Percentiles rank a stretch among this genome's conserved stretches.
These are phyloP conservation scores for Knoxia roxburghii DNA, from an alignment of 257 asterid genomes.

Conservation along the genomic window DNA sequence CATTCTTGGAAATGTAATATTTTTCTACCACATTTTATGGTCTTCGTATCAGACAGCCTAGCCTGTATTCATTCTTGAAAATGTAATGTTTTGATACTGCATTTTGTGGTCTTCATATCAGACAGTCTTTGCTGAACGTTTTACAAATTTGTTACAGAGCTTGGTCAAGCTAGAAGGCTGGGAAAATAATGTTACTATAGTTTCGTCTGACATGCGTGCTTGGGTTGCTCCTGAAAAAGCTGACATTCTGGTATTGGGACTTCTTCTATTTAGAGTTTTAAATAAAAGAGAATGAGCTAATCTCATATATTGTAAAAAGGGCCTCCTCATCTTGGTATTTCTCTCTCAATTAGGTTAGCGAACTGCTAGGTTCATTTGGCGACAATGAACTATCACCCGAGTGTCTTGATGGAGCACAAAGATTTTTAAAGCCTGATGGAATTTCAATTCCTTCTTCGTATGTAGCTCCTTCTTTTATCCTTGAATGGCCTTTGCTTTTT, in stretches of 20 bases:
- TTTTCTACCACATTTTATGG: not conserved
- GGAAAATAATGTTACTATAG: slow-evolving; percentile 72
- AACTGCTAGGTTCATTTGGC: slow-evolving; percentile 95
- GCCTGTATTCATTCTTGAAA: too few species aligned
- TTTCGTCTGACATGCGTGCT: slow-evolving; percentile 90
- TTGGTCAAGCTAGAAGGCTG: slow-evolving; percentile 94
- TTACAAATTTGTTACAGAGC: slow-evolving; percentile 47
- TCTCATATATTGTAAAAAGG: not conserved
- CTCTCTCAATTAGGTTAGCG: slow-evolving; percentile 66
- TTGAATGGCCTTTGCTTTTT: not conserved
- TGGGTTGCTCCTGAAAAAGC: slow-evolving; percentile 98
- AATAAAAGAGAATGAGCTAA: slow-evolving; percentile 2
- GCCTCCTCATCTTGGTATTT: slow-evolving; percentile 12
- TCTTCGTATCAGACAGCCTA: too few species aligned
- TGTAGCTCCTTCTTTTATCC: slow-evolving; percentile 2
- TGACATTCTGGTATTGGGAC: slow-evolving; percentile 70
- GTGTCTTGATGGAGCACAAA: slow-evolving; percentile 98
- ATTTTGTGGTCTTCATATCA: too few species aligned
- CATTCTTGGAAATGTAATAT: not conserved
- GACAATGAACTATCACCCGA: slow-evolving; percentile 99
- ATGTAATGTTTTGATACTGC: not conserved
- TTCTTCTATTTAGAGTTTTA: slow-evolving; percentile 1
- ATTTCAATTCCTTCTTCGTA: slow-evolving; percentile 95
- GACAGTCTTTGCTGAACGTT: not conserved
- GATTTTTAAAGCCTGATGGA: slow-evolving; percentile 87